Evolutionary conservation across 768 basidiomycete species (phyloP), one percentile per base, ranked within the genome.

Genomic region (Suillus variegatus): DNA sequence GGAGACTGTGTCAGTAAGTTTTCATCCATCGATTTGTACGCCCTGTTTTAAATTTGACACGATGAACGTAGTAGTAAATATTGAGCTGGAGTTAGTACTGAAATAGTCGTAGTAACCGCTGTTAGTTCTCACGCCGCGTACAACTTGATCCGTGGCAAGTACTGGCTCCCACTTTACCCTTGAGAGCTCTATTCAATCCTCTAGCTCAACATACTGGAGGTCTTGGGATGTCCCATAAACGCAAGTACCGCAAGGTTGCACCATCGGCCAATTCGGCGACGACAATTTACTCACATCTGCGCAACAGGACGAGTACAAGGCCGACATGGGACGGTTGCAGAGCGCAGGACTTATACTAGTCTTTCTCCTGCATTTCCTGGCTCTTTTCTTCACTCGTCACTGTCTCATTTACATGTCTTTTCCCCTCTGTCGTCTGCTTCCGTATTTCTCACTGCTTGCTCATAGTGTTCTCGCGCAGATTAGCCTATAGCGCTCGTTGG

Each of bases 181-280:
- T 55, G 18, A 60, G 36, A 22, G 57, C 57, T 43, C 8, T 20
- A 43, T 28, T 43, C 46, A 9, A 22, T 25, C 32, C 7, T 57
- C 20, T 32, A 60, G 49, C 35, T 35, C 49, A 32, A 8, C 12
- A 58, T 62, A 35, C 36, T 32, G 10, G 25, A 55, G 25, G 38
- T 28, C 20, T 40, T 38, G 13, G 41, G 22, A 63, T 63, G 62
- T 41, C 57, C 25, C 56, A 55, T 14, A 63, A 63, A 58, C 62
- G 62, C 43, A 63, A 63, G 41, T 63, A 60, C 38, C 22, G 12
- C 51, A 58, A 35, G 20, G 32, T 20, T 38, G 20, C 55, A 38
- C 16, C 28, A 25, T 61, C 14, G 20, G 13, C 25, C 40, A 41
- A 38, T 12, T 4, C 32, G 32, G 32, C 32, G 6, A 32, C 32